A percentile compares a stretch with the other conserved stretches of the same genome.
phyloP scores from a whole-genome alignment of 2,329 filamentous ascomycete genomes.

The Fusarium papillatum region DNA sequence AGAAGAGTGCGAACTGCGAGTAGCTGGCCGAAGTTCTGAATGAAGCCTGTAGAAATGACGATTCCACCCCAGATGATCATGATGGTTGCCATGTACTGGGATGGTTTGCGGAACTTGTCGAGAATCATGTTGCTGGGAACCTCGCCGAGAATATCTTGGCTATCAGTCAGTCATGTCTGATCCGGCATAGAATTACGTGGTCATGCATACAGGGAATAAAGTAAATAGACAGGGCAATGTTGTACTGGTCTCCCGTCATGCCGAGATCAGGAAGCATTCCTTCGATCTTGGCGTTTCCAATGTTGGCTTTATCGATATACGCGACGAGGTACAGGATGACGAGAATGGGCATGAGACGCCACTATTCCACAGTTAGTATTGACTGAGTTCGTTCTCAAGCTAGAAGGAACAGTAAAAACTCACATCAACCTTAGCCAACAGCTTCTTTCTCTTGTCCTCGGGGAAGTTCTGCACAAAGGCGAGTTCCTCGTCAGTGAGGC shows the following conservation, averaged over 20 bases:
- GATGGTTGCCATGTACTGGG: conserved; percentile 30
- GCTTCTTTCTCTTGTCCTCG: conserved; percentile 37
- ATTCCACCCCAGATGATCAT: conserved; percentile 35
- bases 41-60: conserved; percentile 20
- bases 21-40: conserved; percentile 29
- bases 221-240: conserved; percentile 32
- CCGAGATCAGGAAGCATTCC: conserved; percentile 25
- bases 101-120: conserved; percentile 30
- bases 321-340: conserved; percentile 31
- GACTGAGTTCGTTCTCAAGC: not conserved
- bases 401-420: not conserved
- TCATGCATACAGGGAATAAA: conserved; percentile 25
- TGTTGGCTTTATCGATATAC: conserved; percentile 34
- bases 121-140: conserved; percentile 36
- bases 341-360: conserved; percentile 33
- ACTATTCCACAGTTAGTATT: not conserved
- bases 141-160: conserved; percentile 27
- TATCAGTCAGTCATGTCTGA: not conserved
- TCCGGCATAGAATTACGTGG: accelerated
- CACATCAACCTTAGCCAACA: conserved; percentile 37
- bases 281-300: conserved; percentile 35
- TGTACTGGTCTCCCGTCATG: conserved; percentile 33
- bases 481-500: conserved; percentile 25
- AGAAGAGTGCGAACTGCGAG: conserved; percentile 25
- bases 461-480: conserved; percentile 38